A percentile compares a stretch with the other conserved stretches of the same genome.
phyloP scores from a whole-genome alignment of 495 filamentous ascomycete species.

The Penicillium canescens region DNA sequence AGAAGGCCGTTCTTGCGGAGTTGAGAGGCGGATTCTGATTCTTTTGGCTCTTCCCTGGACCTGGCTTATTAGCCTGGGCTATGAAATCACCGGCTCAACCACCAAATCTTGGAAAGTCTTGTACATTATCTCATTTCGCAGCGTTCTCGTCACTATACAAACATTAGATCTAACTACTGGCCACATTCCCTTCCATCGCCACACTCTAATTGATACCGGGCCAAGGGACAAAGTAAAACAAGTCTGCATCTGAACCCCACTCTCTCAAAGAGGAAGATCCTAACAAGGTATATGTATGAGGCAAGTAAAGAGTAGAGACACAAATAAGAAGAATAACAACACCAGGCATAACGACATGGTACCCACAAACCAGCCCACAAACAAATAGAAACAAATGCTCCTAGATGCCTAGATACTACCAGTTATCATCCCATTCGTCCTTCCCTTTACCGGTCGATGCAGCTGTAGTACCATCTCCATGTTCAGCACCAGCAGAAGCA shows the following conservation, averaged over 20 bases:
- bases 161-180: neutral
- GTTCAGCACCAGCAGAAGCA: slow-evolving; percentile 38
- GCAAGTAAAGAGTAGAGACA: slow-evolving; percentile 3
- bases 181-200: neutral
- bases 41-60: neutral
- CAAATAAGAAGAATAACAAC: slow-evolving; percentile 1
- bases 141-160: slow-evolving; percentile 8
- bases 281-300: slow-evolving; percentile 16
- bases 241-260: neutral
- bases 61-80: neutral
- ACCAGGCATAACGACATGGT: slow-evolving; percentile 12
- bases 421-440: slow-evolving; percentile 69
- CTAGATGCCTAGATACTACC: slow-evolving; percentile 38
- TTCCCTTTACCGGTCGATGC: slow-evolving; percentile 40
- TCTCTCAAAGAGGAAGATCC: neutral
- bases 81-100: neutral
- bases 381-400: slow-evolving; percentile 3
- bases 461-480: slow-evolving; percentile 33
- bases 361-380: slow-evolving; percentile 1
- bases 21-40: slow-evolving; percentile 40
- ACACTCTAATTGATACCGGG: neutral
- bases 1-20: slow-evolving; percentile 56
- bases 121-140: slow-evolving; percentile 3
- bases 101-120: neutral
- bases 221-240: neutral